phyloP scores from a whole-genome alignment of 202 grass and related monocot genomes.

The Miscanthus sacchariflorus region DNA sequence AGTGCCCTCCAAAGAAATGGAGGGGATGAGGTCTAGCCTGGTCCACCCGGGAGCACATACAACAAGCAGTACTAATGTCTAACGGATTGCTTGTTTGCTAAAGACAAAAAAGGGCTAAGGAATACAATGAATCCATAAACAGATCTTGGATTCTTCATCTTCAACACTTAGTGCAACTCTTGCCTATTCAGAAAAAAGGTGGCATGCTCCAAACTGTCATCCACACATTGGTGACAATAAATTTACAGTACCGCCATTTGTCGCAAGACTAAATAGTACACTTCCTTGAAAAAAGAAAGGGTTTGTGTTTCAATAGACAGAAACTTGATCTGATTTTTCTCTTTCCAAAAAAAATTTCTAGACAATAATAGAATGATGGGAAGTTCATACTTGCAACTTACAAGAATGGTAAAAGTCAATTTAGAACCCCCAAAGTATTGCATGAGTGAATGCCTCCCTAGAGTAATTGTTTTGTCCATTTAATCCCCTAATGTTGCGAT shows the following conservation, averaged over 20 bases:
- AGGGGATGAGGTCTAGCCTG: slow-evolving; percentile 42
- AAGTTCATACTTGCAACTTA: background rate
- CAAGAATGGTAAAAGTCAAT: background rate
- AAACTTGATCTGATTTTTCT: slow-evolving; percentile 2
- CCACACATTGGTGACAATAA: slow-evolving; percentile 29
- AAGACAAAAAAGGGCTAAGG: slow-evolving; percentile 51
- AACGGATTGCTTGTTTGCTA: slow-evolving; percentile 37
- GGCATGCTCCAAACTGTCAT: background rate
- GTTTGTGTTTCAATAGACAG: background rate
- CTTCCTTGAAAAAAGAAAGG: background rate
- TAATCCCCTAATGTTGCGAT: background rate
- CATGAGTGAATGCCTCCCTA: background rate
- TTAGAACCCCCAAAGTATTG: background rate
- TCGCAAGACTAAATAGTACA: background rate
- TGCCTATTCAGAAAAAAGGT: background rate
- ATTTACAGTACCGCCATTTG: background rate
- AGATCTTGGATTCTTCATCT: slow-evolving; percentile 26
- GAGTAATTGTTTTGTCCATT: background rate
- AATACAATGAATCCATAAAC: slow-evolving; percentile 38
- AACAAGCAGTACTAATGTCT: slow-evolving; percentile 32
- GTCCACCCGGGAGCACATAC: slow-evolving; percentile 43
- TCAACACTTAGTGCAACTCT: slow-evolving; percentile 2
- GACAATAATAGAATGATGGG: background rate
- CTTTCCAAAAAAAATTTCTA: background rate
- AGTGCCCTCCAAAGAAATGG: slow-evolving; percentile 13